These are phyloP conservation scores for Aspergillus neotritici DNA, from an alignment of 2,329 filamentous ascomycete species.

Conservation along the genomic window DNA sequence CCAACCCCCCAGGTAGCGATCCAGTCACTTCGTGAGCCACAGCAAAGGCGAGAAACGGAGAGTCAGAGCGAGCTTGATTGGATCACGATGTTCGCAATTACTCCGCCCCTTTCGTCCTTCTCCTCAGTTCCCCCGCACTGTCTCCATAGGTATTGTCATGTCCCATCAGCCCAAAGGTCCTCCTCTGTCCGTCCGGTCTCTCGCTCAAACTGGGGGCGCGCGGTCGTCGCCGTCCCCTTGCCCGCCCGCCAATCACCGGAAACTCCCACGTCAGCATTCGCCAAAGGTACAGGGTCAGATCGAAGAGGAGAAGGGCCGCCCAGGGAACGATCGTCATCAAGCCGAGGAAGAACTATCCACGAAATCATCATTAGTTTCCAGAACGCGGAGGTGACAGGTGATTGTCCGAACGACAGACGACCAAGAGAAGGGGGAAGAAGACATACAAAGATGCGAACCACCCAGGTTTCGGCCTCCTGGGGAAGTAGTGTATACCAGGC, in stretches of 20 bases:
- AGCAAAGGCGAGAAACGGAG: too few species aligned
- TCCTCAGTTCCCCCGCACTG: conserved; percentile 2
- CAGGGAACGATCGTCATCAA: conserved; percentile 59
- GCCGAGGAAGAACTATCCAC: conserved; percentile 53
- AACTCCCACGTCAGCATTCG: conserved; percentile 55
- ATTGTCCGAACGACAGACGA: background rate
- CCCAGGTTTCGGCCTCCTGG: conserved; percentile 56
- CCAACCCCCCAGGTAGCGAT: conserved; percentile 10
- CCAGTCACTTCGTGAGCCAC: background rate
- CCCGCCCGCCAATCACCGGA: conserved; percentile 56
- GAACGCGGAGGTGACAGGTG: background rate
- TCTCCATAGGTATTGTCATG: conserved; percentile 11
- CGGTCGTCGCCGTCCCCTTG: conserved; percentile 54
- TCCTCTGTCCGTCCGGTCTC: conserved; percentile 45
- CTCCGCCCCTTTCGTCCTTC: conserved; percentile 7
- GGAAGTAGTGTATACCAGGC: conserved; percentile 62
- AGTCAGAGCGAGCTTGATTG: too few species aligned
- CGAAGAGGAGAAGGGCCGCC: conserved; percentile 57
- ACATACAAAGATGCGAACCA: conserved; percentile 58
- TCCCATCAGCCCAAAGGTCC: conserved; percentile 25
- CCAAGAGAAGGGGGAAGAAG: conserved; percentile 4
- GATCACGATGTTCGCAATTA: background rate
- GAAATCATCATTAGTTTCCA: background rate
- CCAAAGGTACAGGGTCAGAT: conserved; percentile 57
- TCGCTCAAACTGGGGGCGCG: conserved; percentile 58